phyloP scores from a whole-genome alignment of 1,284 basidiomycete species.

The Ustilago xerochloae region DNA sequence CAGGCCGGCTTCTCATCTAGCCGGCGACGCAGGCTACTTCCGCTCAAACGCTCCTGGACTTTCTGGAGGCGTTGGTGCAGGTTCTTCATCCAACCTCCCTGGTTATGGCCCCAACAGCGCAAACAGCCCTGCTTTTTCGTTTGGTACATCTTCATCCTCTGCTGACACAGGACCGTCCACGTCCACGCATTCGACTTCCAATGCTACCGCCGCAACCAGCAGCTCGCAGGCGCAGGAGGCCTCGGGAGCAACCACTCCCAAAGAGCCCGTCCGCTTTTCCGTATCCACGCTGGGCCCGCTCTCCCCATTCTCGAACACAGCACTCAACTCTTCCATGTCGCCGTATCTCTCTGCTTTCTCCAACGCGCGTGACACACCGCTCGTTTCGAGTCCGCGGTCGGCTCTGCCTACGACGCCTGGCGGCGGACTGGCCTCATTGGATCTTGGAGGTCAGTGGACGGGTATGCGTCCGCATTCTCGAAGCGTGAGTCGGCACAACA shows the following conservation, averaged over 20 bases:
- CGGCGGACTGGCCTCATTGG: conserved; percentile 34
- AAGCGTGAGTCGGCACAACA: conserved; percentile 46
- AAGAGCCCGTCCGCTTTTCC: conserved; percentile 62
- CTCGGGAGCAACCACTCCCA: conserved; percentile 35
- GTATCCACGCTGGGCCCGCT: conserved; percentile 57
- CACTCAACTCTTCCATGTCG: conserved; percentile 62
- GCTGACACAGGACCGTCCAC: conserved; percentile 22
- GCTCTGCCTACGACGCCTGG: conserved; percentile 30
- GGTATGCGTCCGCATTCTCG: conserved; percentile 51
- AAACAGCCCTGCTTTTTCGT: conserved; percentile 46
- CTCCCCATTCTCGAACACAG: conserved; percentile 65
- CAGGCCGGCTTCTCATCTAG: conserved; percentile 27
- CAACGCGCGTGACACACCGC: conserved; percentile 65
- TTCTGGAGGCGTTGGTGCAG: conserved; percentile 21
- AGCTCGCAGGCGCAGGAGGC: conserved; percentile 29
- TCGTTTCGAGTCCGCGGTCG: conserved; percentile 58
- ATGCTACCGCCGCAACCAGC: conserved; percentile 20
- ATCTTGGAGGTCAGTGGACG: conserved; percentile 47
- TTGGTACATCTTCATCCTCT: conserved; percentile 31
- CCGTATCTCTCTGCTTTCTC: conserved; percentile 67
- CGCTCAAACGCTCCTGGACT: conserved; percentile 43
- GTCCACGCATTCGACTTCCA: conserved; percentile 25
- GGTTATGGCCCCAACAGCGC: conserved; percentile 26
- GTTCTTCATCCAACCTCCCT: conserved; percentile 13
- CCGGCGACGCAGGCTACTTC: conserved; percentile 46